Percentiles rank a stretch among this genome's conserved stretches.
Conservation (phyloP, 192 early-diverging fungal species). For the Globomyces pollinis-pini region DNA sequence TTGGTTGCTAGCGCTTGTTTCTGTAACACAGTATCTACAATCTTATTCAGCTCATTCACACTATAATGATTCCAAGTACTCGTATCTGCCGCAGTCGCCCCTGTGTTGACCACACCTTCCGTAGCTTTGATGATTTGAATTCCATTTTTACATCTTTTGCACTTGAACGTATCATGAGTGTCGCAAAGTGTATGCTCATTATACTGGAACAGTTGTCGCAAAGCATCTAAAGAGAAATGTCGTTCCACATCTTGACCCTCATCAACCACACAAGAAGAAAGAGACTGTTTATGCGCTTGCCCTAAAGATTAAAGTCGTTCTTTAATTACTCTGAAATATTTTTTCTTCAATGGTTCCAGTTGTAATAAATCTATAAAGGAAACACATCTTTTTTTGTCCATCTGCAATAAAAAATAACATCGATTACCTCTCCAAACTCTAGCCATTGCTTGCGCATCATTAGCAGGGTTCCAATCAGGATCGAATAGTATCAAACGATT, state of each 20-base stretch:
- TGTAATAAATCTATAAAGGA: conserved; percentile 94
- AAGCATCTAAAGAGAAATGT: conserved; percentile 84
- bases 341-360: conserved; percentile 99
- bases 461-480: conserved; percentile 94
- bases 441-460: conserved; percentile 45
- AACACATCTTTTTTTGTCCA: conserved; percentile 71
- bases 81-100: conserved; percentile 39
- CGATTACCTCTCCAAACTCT: background rate
- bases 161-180: conserved; percentile 97
- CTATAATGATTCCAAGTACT: conserved; percentile 49
- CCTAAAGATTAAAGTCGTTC: conserved; percentile 23
- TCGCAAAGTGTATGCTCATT: conserved; percentile 69
- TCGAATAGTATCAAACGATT: conserved; percentile 94
- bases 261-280: conserved; percentile 91
- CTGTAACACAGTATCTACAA: conserved; percentile 31
- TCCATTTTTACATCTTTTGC: conserved; percentile 79
- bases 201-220: conserved; percentile 83
- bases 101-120: conserved; percentile 34
- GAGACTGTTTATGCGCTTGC: conserved; percentile 63
- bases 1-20: conserved; percentile 24
- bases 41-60: conserved; percentile 29
- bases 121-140: conserved; percentile 63
- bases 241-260: conserved; percentile 87
- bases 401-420: too few species aligned
- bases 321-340: conserved; percentile 90